Evolutionary conservation across 1,284 basidiomycete genomes (phyloP).

Genomic region (Malassezia slooffiae): DNA sequence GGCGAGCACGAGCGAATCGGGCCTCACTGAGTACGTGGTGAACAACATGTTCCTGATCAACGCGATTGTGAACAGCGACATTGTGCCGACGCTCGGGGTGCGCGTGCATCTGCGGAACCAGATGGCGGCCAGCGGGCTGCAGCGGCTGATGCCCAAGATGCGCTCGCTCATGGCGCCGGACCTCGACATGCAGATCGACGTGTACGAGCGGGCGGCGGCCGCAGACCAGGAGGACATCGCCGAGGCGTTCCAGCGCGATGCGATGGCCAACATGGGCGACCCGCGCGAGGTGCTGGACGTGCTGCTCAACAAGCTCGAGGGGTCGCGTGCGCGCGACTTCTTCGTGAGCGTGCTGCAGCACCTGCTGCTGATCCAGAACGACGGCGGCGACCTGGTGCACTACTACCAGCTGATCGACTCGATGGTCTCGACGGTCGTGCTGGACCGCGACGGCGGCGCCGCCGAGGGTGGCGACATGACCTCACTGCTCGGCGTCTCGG

Average conservation of each 20-base stretch:
- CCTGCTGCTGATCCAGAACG: conserved; percentile 75
- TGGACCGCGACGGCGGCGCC: conserved; percentile 63
- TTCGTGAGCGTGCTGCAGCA: conserved; percentile 88
- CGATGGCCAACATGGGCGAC: conserved; percentile 65
- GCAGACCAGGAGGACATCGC: conserved; percentile 69
- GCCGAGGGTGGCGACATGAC: conserved; percentile 60
- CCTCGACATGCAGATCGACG: conserved; percentile 61
- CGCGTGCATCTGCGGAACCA: conserved; percentile 73
- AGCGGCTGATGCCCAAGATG: conserved; percentile 63
- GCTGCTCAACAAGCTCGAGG: conserved; percentile 62
- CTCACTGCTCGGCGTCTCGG: conserved; percentile 73
- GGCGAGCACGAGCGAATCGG: conserved; percentile 63
- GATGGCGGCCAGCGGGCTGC: conserved; percentile 77
- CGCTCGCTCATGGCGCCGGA: conserved; percentile 56
- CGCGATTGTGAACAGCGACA: conserved; percentile 34
- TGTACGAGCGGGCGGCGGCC: conserved; percentile 60
- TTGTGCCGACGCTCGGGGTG: conserved; percentile 54
- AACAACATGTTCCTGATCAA: conserved; percentile 39
- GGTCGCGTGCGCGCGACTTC: conserved; percentile 69
- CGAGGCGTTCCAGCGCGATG: conserved; percentile 64
- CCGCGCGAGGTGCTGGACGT: conserved; percentile 80
- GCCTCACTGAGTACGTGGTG: conserved; percentile 53
- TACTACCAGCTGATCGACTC: conserved; percentile 89
- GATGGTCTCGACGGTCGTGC: conserved; percentile 81
- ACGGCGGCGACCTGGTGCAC: conserved; percentile 61